phyloP scores from a whole-genome alignment of 441 rosid species.

The Brassica balearica region DNA sequence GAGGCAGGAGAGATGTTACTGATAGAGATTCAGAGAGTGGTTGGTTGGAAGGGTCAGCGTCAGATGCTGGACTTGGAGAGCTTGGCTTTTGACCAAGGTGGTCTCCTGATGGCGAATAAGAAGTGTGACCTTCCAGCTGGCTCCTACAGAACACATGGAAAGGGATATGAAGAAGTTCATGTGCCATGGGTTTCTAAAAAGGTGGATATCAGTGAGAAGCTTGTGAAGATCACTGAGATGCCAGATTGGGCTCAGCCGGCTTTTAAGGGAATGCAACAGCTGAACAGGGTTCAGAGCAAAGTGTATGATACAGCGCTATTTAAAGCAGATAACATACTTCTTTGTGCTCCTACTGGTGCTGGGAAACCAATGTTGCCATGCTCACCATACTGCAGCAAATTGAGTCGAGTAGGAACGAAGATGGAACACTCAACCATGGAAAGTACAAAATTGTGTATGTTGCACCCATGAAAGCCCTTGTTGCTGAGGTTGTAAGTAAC shows the following conservation, averaged over 20 bases:
- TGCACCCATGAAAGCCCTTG: conserved; percentile 98
- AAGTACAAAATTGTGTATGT: conserved; percentile 90
- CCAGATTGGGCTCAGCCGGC: conserved; percentile 94
- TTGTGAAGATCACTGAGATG: conserved; percentile 73
- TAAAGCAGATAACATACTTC: conserved; percentile 71
- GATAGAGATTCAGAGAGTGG: conserved; percentile 67
- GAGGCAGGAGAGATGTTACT: conserved; percentile 54
- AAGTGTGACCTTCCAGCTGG: conserved; percentile 69
- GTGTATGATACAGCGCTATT: conserved; percentile 79
- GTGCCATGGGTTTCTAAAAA: conserved; percentile 75
- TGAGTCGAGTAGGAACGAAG: conserved; percentile 58
- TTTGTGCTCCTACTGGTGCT: conserved; percentile 90
- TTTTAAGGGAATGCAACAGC: conserved; percentile 75
- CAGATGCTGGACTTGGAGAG: conserved; percentile 79
- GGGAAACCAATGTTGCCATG: conserved; percentile 89
- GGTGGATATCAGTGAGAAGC: conserved; percentile 59
- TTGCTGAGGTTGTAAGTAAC: conserved; percentile 94
- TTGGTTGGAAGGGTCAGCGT: conserved; percentile 75
- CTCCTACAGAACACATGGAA: conserved; percentile 56
- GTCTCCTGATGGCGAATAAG: conserved; percentile 75
- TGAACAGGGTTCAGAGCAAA: conserved; percentile 89
- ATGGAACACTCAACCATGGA: conserved; percentile 75
- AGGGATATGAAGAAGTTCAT: conserved; percentile 82
- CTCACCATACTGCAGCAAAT: conserved; percentile 86
- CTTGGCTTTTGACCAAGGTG: conserved; percentile 80